Evolutionary conservation across 495 filamentous ascomycete species (phyloP), one percentile per base, ranked within the genome.

Genomic region (Aspergillus biplanus): DNA sequence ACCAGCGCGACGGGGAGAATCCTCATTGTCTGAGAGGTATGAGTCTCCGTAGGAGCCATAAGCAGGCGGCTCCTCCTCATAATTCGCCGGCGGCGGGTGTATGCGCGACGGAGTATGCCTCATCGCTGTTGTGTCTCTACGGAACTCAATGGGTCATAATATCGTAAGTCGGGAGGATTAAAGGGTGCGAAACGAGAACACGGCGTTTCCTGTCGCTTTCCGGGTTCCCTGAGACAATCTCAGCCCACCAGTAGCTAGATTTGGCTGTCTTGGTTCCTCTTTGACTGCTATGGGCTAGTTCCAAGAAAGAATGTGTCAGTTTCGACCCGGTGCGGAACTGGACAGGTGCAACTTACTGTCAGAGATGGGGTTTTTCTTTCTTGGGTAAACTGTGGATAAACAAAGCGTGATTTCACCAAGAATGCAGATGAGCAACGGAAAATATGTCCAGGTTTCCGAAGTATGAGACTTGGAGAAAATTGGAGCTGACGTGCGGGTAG

Each of bases 31-130:
- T 6, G 71, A 69, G 16, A 77, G 67, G 35, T 70, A 76, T 11
- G 72, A 74, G n/a, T 50, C 74, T 32, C 72, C 69, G 49, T 78
- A 74, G 11, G 59, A 31, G 37, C 58, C 47, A 63, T 81, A 81
- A 6, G 77, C 70, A n/a, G 79, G 79, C 7, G 78, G 78, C 60
- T 76, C 75, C 1, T 82, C 79, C 37, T 73, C 72, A 54, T 79
- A 78, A 54, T 59, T 69, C 48, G 71, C 66, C 34, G 65, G 72
- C 13, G 71, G 71, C 34, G 68, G 68, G 52, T 65, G 58, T 46
- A 63, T 61, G 48, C 63, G 66, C 15, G 49, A 48, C 18, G 59
- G 50, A 31, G 52, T 42, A 54, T 59, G 60, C 56, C 49, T 74
- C 77, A 80, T 80, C 48, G 47, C 62, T 52, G 62, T 69, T 64